Base-by-base conservation (phyloP, 305 asterid genomes). In the Euphrasia arctica region DNA sequence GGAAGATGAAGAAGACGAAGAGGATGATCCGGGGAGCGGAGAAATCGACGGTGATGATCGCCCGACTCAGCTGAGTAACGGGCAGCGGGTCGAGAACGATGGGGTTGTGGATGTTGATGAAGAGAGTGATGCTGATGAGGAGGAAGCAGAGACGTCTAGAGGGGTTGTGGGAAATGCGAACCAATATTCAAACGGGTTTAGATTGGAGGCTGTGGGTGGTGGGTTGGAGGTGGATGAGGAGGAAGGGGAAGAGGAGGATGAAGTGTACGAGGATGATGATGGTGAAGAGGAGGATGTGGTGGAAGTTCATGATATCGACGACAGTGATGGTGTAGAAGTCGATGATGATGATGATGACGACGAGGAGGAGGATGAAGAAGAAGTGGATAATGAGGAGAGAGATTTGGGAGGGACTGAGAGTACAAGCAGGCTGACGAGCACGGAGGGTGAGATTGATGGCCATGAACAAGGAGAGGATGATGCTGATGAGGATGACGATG, bases 381-480 rank as follows among this genome's bases (percentile, higher is more conserved):
- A 82, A 71, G 90, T 83, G 70, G 88, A 86, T 70, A 78, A 86
- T 34, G 98, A 82, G n/a, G 88, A 79, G 56, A 84, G 75, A 45
- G 90, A 72, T 73, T 9, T 78, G 1, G 88, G 59, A 32, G 92
- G 77, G 58, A 90, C 86, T 0, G 87, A 45, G 67, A 79, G 81
- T 73, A 77, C 83, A 6, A 81, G 89, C 61, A 79, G 95, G 80
- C 69, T 85, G 70, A 55, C 79, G 4, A 74, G 87, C 70, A 69
- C 82, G 0, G 95, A 84, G 70, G 95, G 92, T 22, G 95, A 89
- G 75, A 91, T 91, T 70, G 98, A 91, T 85, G 98, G 87, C 55
- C 98, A 91, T 56, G 95, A 91, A 78, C 95, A 86, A 55, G 98
- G 94, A 6, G 97, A 90, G 65, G 95, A 84, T 64, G 96, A 76